Percentiles rank a stretch among this genome's conserved stretches.
phyloP scores from a whole-genome alignment of 2,329 filamentous ascomycete species.

The Volutella citrinella region DNA sequence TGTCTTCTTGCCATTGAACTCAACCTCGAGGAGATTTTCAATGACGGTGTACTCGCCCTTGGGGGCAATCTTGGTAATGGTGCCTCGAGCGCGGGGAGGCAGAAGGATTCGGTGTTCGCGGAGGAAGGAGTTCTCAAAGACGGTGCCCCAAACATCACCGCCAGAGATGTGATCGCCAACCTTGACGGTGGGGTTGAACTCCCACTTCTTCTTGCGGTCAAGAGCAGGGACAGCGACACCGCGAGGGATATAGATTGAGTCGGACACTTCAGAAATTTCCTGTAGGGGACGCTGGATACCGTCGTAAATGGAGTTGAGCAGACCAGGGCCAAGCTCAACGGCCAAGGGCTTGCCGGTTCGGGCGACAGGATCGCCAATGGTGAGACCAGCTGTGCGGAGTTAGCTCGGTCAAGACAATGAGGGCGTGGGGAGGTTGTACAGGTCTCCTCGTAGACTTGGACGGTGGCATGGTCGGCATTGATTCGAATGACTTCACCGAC shows the following conservation, averaged over 20 bases:
- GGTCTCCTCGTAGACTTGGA: conserved; percentile 99
- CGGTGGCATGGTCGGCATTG: conserved; percentile 90
- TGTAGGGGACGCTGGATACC: conserved; percentile 95
- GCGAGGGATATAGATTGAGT: conserved; percentile 96
- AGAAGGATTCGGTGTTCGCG: conserved; percentile 90
- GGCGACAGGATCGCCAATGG: conserved; percentile 86
- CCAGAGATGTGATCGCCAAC: conserved; percentile 96
- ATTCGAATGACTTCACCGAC: conserved; percentile 98
- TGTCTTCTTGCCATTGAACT: conserved; percentile 94
- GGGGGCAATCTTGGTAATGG: conserved; percentile 83
- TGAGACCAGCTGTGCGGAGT: conserved; percentile 73
- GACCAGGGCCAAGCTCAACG: conserved; percentile 92
- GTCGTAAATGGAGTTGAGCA: conserved; percentile 99
- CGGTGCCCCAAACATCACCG: conserved; percentile 91
- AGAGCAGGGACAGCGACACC: conserved; percentile 86
- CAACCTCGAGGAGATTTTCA: conserved; percentile 90
- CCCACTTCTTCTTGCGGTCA: conserved; percentile 91
- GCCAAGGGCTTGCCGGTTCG: conserved; percentile 94
- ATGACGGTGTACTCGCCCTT: conserved; percentile 93
- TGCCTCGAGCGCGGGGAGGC: conserved; percentile 84
- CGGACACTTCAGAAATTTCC: conserved; percentile 71
- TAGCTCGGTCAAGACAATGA: conserved; percentile 10
- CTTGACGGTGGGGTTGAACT: conserved; percentile 88
- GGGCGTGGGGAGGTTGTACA: conserved; percentile 51
- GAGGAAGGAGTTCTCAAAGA: conserved; percentile 95